Conservation (phyloP, 805 yeast species). For the Saccharomycopsis malanga region DNA sequence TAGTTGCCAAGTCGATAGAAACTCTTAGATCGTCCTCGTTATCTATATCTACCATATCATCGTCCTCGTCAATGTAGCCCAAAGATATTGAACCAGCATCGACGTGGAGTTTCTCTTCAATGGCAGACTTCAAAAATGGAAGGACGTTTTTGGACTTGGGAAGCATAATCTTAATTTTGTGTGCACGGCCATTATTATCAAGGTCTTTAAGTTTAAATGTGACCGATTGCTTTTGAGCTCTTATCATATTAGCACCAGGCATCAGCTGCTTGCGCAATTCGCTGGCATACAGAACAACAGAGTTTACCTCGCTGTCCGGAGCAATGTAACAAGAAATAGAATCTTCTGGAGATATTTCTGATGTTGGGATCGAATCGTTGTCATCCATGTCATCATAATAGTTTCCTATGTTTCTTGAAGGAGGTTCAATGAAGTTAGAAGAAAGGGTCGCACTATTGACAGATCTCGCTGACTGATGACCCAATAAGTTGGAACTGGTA, state of each 20-base stretch:
- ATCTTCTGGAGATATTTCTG: slow-evolving; percentile 20
- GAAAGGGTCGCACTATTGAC: neutral
- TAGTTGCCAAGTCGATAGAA: slow-evolving; percentile 24
- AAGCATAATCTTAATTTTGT: slow-evolving; percentile 21
- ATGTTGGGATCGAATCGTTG: neutral
- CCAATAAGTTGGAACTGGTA: neutral
- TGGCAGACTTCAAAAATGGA: slow-evolving; percentile 25
- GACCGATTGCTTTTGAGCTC: slow-evolving; percentile 18
- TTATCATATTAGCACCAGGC: slow-evolving; percentile 18
- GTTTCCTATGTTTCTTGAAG: neutral
- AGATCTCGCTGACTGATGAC: neutral
- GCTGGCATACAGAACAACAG: slow-evolving; percentile 16
- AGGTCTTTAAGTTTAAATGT: slow-evolving; percentile 18
- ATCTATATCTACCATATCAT: slow-evolving; percentile 30
- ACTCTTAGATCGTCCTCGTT: slow-evolving; percentile 31
- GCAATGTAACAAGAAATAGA: slow-evolving; percentile 20
- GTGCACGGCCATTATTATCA: slow-evolving; percentile 26
- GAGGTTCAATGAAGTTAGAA: neutral
- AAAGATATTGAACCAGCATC: slow-evolving; percentile 26
- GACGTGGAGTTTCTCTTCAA: slow-evolving; percentile 24
- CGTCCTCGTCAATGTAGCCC: slow-evolving; percentile 35
- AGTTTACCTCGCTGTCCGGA: slow-evolving; percentile 19
- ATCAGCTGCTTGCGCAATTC: slow-evolving; percentile 8
- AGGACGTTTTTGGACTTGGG: slow-evolving; percentile 23
- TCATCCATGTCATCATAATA: slow-evolving; percentile 7